A percentile compares a stretch with the other conserved stretches of the same genome.
phyloP scores from a whole-genome alignment of 306 rosid genomes.

The Castanopsis chinensis region DNA sequence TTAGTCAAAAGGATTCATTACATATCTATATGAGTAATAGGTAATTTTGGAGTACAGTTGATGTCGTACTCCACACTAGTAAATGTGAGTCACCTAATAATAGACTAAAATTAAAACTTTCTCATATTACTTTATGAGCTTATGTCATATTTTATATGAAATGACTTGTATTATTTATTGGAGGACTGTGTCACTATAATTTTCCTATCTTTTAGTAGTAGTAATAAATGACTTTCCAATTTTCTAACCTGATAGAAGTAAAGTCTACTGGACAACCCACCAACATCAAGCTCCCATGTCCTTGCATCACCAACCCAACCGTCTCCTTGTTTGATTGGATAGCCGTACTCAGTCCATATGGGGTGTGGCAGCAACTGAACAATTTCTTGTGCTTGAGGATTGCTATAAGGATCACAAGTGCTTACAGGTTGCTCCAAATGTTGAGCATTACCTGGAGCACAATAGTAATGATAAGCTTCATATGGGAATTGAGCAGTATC shows the following conservation, averaged over 20 bases:
- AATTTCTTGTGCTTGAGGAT: constrained; percentile 89
- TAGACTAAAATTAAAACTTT: too few relatives aligned
- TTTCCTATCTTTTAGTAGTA: background rate
- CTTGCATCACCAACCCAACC: constrained; percentile 81
- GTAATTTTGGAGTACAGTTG: too few relatives aligned
- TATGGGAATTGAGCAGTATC: constrained; percentile 74
- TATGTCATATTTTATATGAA: too few relatives aligned
- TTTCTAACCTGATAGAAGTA: constrained; percentile 62
- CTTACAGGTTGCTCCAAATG: constrained; percentile 54
- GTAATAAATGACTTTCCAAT: background rate
- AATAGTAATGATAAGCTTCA: constrained; percentile 65
- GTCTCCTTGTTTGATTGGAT: constrained; percentile 62
- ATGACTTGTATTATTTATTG: too few relatives aligned
- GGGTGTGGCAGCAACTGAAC: constrained; percentile 78
- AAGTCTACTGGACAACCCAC: constrained; percentile 60
- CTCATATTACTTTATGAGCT: too few relatives aligned
- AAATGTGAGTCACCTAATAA: too few relatives aligned
- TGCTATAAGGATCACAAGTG: constrained; percentile 77
- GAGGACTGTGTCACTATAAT: too few relatives aligned
- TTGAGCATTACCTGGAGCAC: constrained; percentile 75
- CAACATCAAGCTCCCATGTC: constrained; percentile 88
- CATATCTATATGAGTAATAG: background rate
- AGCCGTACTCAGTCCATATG: constrained; percentile 70
- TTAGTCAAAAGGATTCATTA: background rate
- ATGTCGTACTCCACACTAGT: too few relatives aligned